phyloP scores from a whole-genome alignment of 345 rosid species.

The Corchorus capsularis region DNA sequence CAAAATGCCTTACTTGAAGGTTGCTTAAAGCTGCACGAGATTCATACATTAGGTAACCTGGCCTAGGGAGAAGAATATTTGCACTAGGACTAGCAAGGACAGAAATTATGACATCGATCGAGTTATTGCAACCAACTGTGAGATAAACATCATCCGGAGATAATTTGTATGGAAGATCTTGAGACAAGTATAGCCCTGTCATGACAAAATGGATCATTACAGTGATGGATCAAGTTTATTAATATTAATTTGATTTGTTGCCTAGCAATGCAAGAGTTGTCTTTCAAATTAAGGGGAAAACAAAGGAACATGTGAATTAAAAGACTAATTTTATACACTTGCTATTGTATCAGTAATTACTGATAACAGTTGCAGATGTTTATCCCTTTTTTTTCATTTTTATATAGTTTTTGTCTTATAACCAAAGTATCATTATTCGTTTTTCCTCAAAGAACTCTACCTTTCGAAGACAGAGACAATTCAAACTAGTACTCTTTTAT shows the following conservation, averaged over 20 bases:
- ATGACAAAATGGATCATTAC: not conserved
- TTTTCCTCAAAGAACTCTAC: not conserved
- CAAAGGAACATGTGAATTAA: not conserved
- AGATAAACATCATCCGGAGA: slow-evolving; percentile 49
- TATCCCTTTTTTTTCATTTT: not conserved
- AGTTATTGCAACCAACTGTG: slow-evolving; percentile 62
- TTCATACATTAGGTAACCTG: slow-evolving; percentile 60
- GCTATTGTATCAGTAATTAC: not conserved
- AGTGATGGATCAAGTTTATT: too few relatives aligned
- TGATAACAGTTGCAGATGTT: not conserved
- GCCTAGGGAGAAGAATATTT: slow-evolving; percentile 63
- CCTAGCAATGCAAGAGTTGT: not conserved
- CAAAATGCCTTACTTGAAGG: slow-evolving; percentile 57
- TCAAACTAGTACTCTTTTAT: not conserved
- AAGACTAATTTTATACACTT: not conserved
- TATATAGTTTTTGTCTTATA: too few relatives aligned
- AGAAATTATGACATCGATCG: slow-evolving; percentile 46
- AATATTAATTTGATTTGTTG: too few relatives aligned
- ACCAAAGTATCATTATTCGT: too few relatives aligned
- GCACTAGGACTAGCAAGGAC: slow-evolving; percentile 60
- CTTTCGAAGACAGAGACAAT: not conserved
- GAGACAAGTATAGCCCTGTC: slow-evolving; percentile 59
- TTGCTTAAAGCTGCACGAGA: slow-evolving; percentile 39
- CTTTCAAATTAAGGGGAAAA: not conserved
- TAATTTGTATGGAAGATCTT: slow-evolving; percentile 58